Conservation (phyloP, 768 basidiomycete species). For the Hortiboletus flavorubellus region DNA sequence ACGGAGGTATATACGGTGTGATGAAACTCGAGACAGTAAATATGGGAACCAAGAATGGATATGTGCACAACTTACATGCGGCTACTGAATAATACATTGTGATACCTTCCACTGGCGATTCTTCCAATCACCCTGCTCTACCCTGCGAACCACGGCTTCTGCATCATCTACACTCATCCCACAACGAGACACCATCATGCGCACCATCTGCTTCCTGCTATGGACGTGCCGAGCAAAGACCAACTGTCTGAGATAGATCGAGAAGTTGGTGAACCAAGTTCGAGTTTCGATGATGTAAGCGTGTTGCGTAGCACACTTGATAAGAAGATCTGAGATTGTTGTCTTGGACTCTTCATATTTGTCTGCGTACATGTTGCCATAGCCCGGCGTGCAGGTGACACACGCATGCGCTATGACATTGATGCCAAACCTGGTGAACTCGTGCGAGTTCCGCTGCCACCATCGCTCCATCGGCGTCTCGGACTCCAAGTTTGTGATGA, state of each 20-base stretch:
- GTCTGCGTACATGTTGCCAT: constrained; percentile 28
- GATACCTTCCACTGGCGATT: not conserved
- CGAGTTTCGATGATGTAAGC: constrained; percentile 21
- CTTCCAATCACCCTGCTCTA: constrained; percentile 12
- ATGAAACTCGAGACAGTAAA: not conserved
- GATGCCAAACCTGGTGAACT: constrained; percentile 24
- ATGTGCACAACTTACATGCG: constrained; percentile 7
- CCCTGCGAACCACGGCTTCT: constrained; percentile 13
- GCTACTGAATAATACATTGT: constrained; percentile 20
- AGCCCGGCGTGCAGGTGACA: constrained; percentile 32
- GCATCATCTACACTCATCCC: constrained; percentile 25
- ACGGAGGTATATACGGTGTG: not conserved
- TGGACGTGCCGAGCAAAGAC: constrained; percentile 21
- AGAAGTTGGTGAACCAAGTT: constrained; percentile 23
- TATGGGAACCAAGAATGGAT: not conserved
- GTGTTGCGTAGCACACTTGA: constrained; percentile 17
- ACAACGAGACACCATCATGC: constrained; percentile 24
- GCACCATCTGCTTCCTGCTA: constrained; percentile 24
- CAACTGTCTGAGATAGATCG: constrained; percentile 23
- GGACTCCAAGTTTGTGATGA: constrained; percentile 39
- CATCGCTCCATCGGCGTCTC: constrained; percentile 32
- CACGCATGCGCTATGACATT: constrained; percentile 26
- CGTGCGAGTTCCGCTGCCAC: constrained; percentile 31
- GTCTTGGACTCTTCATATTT: constrained; percentile 37
- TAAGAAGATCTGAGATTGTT: constrained; percentile 24